Evolutionary conservation across 2,329 filamentous ascomycete species (phyloP).

Genomic region (Sclerotinia minor): DNA sequence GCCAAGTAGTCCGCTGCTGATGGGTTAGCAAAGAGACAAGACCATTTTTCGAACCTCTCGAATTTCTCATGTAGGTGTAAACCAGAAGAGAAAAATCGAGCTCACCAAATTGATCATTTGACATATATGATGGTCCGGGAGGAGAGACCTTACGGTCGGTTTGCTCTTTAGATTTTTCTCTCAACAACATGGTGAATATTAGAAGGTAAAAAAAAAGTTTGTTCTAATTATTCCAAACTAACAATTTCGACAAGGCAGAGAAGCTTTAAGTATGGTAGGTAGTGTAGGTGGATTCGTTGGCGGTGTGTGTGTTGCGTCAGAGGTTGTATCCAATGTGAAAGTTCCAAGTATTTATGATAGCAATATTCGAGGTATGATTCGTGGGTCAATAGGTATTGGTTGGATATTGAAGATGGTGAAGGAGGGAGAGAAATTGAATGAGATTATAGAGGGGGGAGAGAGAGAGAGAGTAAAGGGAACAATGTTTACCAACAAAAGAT

Average conservation of each 20-base stretch:
- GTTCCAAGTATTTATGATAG: constrained; percentile 22
- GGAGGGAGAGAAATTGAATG: not conserved
- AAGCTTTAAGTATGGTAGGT: constrained; percentile 8
- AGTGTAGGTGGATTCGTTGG: constrained; percentile 17
- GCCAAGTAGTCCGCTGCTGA: constrained; percentile 66
- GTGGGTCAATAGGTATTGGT: constrained; percentile 16
- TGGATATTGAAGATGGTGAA: not conserved
- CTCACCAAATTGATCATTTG: constrained; percentile 66
- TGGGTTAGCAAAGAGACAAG: constrained; percentile 28
- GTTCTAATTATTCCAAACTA: not conserved
- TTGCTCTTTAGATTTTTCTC: constrained; percentile 41
- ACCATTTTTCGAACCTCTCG: not conserved
- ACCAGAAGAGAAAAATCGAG: not conserved
- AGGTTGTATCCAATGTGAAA: constrained; percentile 20
- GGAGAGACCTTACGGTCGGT: constrained; percentile 56
- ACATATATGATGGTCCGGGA: constrained; percentile 64
- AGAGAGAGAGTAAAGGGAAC: not conserved
- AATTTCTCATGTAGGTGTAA: not conserved
- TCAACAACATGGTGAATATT: constrained; percentile 33
- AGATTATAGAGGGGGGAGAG: not conserved
- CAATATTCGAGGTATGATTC: constrained; percentile 1
- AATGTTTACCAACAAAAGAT: constrained; percentile 19
- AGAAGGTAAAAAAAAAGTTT: not conserved
- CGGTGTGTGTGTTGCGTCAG: constrained; percentile 22
- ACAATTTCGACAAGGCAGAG: constrained; percentile 4